Percentiles rank a stretch among this genome's conserved stretches.
phyloP scores from a whole-genome alignment of 2,329 filamentous ascomycete genomes.

The Madurella mycetomatis region DNA sequence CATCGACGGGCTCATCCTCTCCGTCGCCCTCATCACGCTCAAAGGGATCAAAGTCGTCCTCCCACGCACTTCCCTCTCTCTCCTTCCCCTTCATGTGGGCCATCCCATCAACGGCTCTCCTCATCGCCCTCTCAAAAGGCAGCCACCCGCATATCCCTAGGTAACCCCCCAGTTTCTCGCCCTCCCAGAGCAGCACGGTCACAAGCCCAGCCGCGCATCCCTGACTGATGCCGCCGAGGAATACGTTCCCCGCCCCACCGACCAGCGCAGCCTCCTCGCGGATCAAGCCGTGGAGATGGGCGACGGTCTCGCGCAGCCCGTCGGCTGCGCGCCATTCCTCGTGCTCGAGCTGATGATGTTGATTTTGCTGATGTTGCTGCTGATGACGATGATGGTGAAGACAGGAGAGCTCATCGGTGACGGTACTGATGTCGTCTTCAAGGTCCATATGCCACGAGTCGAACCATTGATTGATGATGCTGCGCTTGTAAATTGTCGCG shows the following conservation, averaged over 20 bases:
- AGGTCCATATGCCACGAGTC: slow-evolving; percentile 27
- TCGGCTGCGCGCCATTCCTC: slow-evolving; percentile 33
- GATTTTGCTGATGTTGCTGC: not conserved
- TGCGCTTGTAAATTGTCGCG: slow-evolving; percentile 37
- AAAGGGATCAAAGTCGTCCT: slow-evolving; percentile 23
- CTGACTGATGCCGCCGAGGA: slow-evolving; percentile 51
- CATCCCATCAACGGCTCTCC: slow-evolving; percentile 13
- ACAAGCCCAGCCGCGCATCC: slow-evolving; percentile 46
- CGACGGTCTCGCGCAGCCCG: slow-evolving; percentile 40
- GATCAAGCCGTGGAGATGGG: slow-evolving; percentile 38
- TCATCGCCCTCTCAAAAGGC: slow-evolving; percentile 34
- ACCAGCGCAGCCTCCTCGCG: slow-evolving; percentile 34
- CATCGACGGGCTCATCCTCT: not conserved
- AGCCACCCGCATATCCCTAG: slow-evolving; percentile 45
- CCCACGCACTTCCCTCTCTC: not conserved
- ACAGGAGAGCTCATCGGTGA: not conserved
- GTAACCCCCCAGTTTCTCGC: slow-evolving; percentile 34
- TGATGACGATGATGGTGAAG: not conserved
- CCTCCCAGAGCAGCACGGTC: slow-evolving; percentile 42
- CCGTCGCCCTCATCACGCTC: slow-evolving; percentile 13
- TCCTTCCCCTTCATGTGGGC: not conserved
- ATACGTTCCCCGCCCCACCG: slow-evolving; percentile 34
- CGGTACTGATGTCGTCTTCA: not conserved
- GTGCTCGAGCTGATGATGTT: not conserved
- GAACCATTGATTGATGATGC: slow-evolving; percentile 44